These are phyloP conservation scores for Stylosanthes scabra DNA, from an alignment of 331 rosid genomes.

Conservation along the genomic window DNA sequence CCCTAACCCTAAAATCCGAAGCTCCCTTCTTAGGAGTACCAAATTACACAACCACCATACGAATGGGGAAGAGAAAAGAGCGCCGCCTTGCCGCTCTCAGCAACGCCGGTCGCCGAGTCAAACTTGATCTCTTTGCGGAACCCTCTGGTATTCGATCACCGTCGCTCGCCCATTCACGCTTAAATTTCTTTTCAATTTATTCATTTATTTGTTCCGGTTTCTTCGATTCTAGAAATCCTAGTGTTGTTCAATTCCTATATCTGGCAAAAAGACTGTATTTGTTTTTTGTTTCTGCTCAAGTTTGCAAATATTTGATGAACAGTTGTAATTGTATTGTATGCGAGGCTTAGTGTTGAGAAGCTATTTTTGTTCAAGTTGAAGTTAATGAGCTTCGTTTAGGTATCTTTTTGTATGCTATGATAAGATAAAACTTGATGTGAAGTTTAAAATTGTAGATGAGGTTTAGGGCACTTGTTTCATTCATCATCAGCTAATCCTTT, in stretches of 20 bases:
- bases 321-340: neutral
- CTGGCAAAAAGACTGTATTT: neutral
- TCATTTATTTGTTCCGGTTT: neutral
- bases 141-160: conserved; percentile 78
- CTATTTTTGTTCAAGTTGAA: neutral
- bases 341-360: neutral
- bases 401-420: neutral
- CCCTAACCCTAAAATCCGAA: too few relatives aligned
- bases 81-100: conserved; percentile 88
- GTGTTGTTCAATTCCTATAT: neutral
- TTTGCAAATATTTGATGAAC: neutral
- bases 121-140: conserved; percentile 97
- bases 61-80: conserved; percentile 96
- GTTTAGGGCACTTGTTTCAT: neutral
- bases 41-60: conserved; percentile 6
- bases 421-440: neutral
- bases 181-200: too few relatives aligned
- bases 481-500: too few relatives aligned
- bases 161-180: too few relatives aligned
- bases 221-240: conserved; percentile 7
- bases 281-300: neutral
- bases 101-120: conserved; percentile 96
- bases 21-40: too few relatives aligned
- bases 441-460: neutral
- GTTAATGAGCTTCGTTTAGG: neutral